Evolutionary conservation across 2,329 filamentous ascomycete genomes (phyloP).

Genomic region (Metarhizium rileyi): DNA sequence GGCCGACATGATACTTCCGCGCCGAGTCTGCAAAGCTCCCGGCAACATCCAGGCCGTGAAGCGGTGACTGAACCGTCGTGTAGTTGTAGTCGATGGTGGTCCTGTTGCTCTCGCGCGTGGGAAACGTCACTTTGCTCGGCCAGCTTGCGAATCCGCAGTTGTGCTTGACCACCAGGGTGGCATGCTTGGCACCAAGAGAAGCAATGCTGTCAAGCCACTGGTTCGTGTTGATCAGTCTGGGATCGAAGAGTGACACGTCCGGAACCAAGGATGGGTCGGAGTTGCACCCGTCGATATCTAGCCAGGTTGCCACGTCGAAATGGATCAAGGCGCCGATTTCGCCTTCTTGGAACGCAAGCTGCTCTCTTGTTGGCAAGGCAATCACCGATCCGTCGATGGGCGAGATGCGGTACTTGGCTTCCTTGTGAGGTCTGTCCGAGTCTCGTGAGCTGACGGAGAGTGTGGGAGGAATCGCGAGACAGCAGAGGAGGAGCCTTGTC

Average conservation of each 20-base stretch:
- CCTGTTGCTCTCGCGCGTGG: slow-evolving; percentile 13
- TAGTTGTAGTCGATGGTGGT: slow-evolving; percentile 20
- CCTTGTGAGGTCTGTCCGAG: slow-evolving; percentile 8
- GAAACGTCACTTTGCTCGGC: slow-evolving; percentile 18
- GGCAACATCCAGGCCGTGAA: slow-evolving; percentile 15
- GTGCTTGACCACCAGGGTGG: slow-evolving; percentile 21
- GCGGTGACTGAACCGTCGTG: slow-evolving; percentile 17
- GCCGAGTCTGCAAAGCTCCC: slow-evolving; percentile 16
- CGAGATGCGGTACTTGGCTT: slow-evolving; percentile 13
- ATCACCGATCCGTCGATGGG: slow-evolving; percentile 17
- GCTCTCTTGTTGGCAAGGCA: slow-evolving; percentile 15
- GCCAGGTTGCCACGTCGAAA: slow-evolving; percentile 17
- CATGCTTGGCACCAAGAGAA: slow-evolving; percentile 18
- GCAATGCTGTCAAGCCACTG: slow-evolving; percentile 18
- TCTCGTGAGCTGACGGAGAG: not conserved
- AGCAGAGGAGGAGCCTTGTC: too few species aligned
- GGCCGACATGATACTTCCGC: slow-evolving; percentile 15
- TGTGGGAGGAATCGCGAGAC: not conserved
- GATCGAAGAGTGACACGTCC: slow-evolving; percentile 12
- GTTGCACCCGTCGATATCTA: slow-evolving; percentile 18
- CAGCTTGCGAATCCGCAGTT: slow-evolving; percentile 21
- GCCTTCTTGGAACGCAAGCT: slow-evolving; percentile 16
- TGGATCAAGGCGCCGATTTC: slow-evolving; percentile 18
- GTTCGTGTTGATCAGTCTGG: slow-evolving; percentile 15
- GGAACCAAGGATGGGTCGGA: slow-evolving; percentile 15